Evolutionary conservation across 306 rosid genomes (phyloP).

Genomic region (Cicer pinnatifidum): DNA sequence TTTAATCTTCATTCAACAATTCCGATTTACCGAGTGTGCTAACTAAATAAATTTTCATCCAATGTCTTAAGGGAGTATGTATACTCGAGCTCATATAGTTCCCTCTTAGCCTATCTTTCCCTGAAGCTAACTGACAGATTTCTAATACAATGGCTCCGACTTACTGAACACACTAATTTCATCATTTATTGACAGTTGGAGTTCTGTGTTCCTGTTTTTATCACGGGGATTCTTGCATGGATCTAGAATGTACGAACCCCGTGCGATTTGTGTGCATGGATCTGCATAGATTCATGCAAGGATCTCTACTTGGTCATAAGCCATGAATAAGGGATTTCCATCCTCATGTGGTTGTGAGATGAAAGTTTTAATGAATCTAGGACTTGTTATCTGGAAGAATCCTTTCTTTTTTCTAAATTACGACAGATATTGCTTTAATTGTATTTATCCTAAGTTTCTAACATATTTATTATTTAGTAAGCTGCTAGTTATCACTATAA

Average conservation of each 20-base stretch:
- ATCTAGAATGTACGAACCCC: background rate
- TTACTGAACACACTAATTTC: background rate
- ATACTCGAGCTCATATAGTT: no score
- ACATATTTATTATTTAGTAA: background rate
- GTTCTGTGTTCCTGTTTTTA: background rate
- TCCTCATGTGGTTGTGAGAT: constrained; percentile 2
- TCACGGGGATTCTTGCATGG: background rate
- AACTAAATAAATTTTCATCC: background rate
- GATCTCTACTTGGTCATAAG: background rate
- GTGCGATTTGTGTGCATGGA: background rate
- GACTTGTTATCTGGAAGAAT: background rate
- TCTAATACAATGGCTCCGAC: background rate
- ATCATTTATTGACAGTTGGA: background rate
- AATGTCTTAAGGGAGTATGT: no score
- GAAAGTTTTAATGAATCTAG: background rate
- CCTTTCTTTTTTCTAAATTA: background rate
- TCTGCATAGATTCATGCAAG: background rate
- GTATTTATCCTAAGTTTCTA: background rate
- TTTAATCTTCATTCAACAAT: background rate
- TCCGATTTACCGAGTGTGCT: background rate
- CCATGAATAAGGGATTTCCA: background rate
- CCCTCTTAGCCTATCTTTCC: no score
- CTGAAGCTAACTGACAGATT: no score
- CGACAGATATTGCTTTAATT: background rate
- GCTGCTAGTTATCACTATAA: background rate